Evolutionary conservation across 306 rosid species (phyloP), one percentile per base, ranked within the genome.

Genomic region (Morella rubra): DNA sequence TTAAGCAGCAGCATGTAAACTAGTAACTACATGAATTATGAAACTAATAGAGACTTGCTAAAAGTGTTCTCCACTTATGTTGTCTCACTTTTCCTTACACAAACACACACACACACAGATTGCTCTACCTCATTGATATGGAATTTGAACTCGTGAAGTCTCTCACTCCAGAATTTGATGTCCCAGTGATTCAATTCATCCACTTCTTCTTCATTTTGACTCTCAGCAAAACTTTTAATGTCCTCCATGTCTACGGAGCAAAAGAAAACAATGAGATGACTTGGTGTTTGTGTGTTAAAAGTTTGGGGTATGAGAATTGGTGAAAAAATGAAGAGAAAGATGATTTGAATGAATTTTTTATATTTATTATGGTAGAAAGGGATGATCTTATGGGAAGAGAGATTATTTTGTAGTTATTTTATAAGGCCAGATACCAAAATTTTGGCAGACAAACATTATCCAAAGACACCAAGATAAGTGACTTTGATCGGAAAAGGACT

Each of bases 151-250:
- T 94, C 98, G 16, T 96, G 94, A 54, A 94, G 95, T 86, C 98
- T 94, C 88, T 94, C 97, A 86, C 98, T 94, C 98, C 98, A 94
- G 83, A 90, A 94, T 93, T 24, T 87, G 65, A 80, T 71, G 81
- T 91, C 98, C 98, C 97, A 94, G 55, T 91, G 95, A 51, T 79
- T 84, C 86, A 91, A 89, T 75, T 89, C 89, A 76, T 85, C 84
- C 81, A 93, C 92, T 90, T 94, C 97, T 37, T 6, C 45, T 37
- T 93, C 97, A 77, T 84, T 89, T 83, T 89, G 85, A 76, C 75
- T 82, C 80, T 86, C 86, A 72, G 96, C 73, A 76, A 94, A 94
- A 59, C 76, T 81, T 85, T 79, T 81, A 71, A 94, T 93, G 72
- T 91, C 97, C 84, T 89, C 95, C 73, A 91, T 59, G 77, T 94